Percentiles rank a stretch among this genome's conserved stretches.
These are phyloP conservation scores for Inosperma sp. DNA, from an alignment of 768 basidiomycete genomes.

Conservation along the genomic window DNA sequence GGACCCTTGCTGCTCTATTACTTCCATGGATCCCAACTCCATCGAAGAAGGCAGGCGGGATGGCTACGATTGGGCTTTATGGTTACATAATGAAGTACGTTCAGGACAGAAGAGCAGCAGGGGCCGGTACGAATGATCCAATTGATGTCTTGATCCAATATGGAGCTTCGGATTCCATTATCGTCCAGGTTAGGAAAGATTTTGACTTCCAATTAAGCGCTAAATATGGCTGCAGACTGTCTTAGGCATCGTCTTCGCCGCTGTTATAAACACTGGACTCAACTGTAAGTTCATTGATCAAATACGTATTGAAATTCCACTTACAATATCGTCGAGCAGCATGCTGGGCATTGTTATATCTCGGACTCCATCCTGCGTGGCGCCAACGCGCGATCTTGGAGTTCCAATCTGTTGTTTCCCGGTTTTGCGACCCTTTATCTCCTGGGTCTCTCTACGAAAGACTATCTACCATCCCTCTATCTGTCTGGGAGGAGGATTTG, in stretches of 20 bases:
- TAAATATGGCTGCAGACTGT: too few species aligned
- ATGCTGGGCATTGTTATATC: slow-evolving; percentile 35
- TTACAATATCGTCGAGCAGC: too few species aligned
- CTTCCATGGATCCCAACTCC: slow-evolving; percentile 36
- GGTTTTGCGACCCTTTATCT: slow-evolving; percentile 17
- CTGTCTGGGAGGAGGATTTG: slow-evolving; percentile 39
- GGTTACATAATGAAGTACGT: slow-evolving; percentile 25
- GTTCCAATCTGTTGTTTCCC: slow-evolving; percentile 24
- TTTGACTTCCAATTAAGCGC: too few species aligned
- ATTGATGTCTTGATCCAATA: slow-evolving; percentile 33
- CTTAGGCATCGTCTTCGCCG: too few species aligned
- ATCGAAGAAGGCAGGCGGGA: slow-evolving; percentile 27
- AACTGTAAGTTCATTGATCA: too few species aligned
- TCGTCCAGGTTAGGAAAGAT: too few species aligned
- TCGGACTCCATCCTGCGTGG: slow-evolving; percentile 30
- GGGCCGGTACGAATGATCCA: slow-evolving; percentile 26
- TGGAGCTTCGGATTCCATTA: too few species aligned
- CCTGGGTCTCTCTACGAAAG: slow-evolving; percentile 31
- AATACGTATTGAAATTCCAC: too few species aligned
- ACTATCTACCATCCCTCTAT: slow-evolving; percentile 31
- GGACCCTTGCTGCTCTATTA: slow-evolving; percentile 29
- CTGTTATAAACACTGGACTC: too few species aligned
- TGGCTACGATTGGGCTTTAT: slow-evolving; percentile 29
- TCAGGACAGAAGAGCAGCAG: slow-evolving; percentile 24
- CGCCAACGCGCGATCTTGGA: slow-evolving; percentile 30